Evolutionary conservation across 2,329 filamentous ascomycete genomes (phyloP).

Genomic region (Coniochaeta hoffmannii): DNA sequence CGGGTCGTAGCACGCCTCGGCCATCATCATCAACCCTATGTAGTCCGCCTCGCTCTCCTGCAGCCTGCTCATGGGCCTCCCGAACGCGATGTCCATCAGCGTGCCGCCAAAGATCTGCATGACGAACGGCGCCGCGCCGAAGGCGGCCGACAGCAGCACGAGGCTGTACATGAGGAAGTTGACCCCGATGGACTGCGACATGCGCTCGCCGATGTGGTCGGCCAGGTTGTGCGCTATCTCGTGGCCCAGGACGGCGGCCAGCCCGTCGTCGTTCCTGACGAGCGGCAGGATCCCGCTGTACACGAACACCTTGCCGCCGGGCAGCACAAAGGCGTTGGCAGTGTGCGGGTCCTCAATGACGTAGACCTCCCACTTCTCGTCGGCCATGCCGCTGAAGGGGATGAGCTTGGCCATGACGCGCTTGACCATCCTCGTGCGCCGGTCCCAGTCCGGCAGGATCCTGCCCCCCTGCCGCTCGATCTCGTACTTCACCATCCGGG

Average conservation of each 20-base stretch:
- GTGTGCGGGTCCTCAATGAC: constrained; percentile 58
- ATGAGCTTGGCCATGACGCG: constrained; percentile 60
- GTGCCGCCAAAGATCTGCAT: constrained; percentile 34
- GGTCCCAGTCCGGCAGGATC: constrained; percentile 53
- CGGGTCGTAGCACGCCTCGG: constrained; percentile 70
- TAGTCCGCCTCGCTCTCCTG: constrained; percentile 76
- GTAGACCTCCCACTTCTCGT: constrained; percentile 59
- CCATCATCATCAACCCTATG: constrained; percentile 77
- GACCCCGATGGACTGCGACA: constrained; percentile 44
- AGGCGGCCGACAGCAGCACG: constrained; percentile 37
- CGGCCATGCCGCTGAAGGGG: constrained; percentile 54
- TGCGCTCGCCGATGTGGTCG: constrained; percentile 58
- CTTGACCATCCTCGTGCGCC: constrained; percentile 45
- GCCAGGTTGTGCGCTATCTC: constrained; percentile 74
- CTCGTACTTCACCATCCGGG: constrained; percentile 48
- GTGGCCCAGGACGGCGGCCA: constrained; percentile 71
- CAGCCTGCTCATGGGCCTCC: constrained; percentile 58
- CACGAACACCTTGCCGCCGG: constrained; percentile 74
- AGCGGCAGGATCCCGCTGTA: constrained; percentile 66
- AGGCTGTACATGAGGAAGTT: constrained; percentile 43
- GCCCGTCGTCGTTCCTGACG: constrained; percentile 57
- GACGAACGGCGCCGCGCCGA: constrained; percentile 34
- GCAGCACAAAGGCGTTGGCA: constrained; percentile 68
- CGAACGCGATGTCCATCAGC: constrained; percentile 56
- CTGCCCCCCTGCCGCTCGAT: constrained; percentile 41